Base-by-base conservation (phyloP, 2,329 filamentous ascomycete species). In the Metarhizium guizhouense region DNA sequence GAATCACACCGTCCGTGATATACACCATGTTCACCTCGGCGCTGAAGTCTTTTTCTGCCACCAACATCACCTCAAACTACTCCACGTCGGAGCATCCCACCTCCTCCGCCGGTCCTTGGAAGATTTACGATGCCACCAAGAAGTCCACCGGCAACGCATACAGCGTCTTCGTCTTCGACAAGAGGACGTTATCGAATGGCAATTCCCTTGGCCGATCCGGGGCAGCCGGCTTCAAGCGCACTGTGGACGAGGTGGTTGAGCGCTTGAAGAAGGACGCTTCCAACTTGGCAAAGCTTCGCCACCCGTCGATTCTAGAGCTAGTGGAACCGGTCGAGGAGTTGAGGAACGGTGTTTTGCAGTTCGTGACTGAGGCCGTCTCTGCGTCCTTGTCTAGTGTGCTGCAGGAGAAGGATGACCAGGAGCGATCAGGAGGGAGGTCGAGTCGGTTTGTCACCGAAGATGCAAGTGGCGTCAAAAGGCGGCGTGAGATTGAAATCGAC, bases 301-400 rank as follows among this genome's bases (percentile, higher is more conserved):
- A 99, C 68, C 94, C 94, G 1, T 95, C 88, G 61, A 85, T 99
- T 54, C 78, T 99, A 49, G 94, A 99, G 68, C 79, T 99, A 40
- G 87, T 92, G 48, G 94, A 99, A 70, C 94, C 94, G 0, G 89
- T 97, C 6, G 94, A 99, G 70, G 94, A 99, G 60, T 97, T 90
- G 13, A 81, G 94, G 57, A 89, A 83, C 64, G 93, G 94, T 3
- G 92, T 93, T 1, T 75, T 99, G 57, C 95, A 96, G 79, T 99
- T 99, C 73, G 93, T 91, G 30, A 96, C 94, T 0, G 94, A 99
- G 68, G 82, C 86, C 1, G 88, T 99, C 38, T 94, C 91, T 1
- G 87, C 91, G 6, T 96, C 91, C n/a, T 77, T 99, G 54, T 84
- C 89, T 16, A 86, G 86, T 25, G 68, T 96, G 36, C 69, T 99